Base-by-base conservation (phyloP, 371 early-diverging fungal species). In the Paraphysoderma sedebokerense region DNA sequence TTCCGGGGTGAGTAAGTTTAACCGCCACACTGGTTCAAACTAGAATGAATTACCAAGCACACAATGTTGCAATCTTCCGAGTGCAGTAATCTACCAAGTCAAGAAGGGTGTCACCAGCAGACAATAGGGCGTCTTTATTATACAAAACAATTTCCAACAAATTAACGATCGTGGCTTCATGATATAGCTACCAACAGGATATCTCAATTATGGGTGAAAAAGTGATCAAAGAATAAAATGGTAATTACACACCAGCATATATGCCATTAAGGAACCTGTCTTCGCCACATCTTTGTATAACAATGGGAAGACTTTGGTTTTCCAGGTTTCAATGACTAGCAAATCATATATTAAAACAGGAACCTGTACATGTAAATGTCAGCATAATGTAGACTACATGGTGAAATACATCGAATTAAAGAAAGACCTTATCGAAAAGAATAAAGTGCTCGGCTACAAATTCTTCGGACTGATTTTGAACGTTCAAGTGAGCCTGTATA, bases 81-180 rank as follows among this genome's bases (percentile, higher is more conserved):
- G n/a, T n/a, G 44, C 59, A 59, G 44, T 61, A 58, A 40, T 71
- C 63, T 12, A 59, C 44, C 17, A 71, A 26, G 30, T 67, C 66
- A 9, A 56, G 22, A 29, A 71, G 22, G 1, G 42, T 28, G 33
- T 69, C 69, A 20, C 54, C 64, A 2, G 47, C 52, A 2, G 51
- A 36, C 4, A 46, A 38, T 22, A 48, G 46, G 0, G 62, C 52
- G 7, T 40, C 39, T 41, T 51, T 38, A 32, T 60, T 53, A 52
- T 45, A 65, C 20, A 71, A 29, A 8, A 65, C 38, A 20, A 66
- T 47, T 46, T 71, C 64, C 15, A 71, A 45, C 24, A 71, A 58
- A 46, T 69, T 69, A 5, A 71, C 17, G 7, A 66, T 23, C 22
- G 67, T 63, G 9, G 66, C 62, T 49, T 71, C 72, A 47, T 67